Percentiles rank a stretch among this genome's conserved stretches.
Evolutionary conservation across 208 protist genomes (phyloP).

Genomic region (Angomonas deanei): DNA sequence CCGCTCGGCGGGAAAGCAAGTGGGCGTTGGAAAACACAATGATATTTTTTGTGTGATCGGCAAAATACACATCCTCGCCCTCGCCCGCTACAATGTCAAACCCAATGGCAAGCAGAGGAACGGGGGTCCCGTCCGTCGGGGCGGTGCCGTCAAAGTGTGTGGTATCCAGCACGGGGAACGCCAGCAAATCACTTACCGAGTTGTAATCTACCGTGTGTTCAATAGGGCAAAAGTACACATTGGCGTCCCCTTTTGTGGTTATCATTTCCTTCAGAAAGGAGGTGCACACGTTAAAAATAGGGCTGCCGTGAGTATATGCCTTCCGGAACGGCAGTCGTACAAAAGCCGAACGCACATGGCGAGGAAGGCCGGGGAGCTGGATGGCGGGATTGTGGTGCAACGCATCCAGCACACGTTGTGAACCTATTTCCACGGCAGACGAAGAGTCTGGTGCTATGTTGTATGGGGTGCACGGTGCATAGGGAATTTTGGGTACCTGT

Average conservation of each 20-base stretch:
- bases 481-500: neutral
- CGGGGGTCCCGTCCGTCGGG: neutral
- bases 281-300: neutral
- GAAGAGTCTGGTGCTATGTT: neutral
- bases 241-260: neutral
- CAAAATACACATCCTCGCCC: neutral
- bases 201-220: slow-evolving; percentile 54
- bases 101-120: slow-evolving; percentile 28
- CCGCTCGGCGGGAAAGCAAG: slow-evolving; percentile 44
- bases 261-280: slow-evolving; percentile 1
- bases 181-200: slow-evolving; percentile 33
- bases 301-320: neutral
- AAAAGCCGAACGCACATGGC: slow-evolving; percentile 9
- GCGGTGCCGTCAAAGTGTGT: neutral
- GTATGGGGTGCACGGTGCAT: neutral
- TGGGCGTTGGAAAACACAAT: slow-evolving; percentile 60
- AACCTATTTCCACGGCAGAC: neutral
- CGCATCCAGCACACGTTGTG: neutral
- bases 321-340: slow-evolving; percentile 3
- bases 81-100: neutral
- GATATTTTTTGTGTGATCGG: slow-evolving; percentile 5
- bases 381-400: neutral
- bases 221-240: slow-evolving; percentile 44
- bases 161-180: slow-evolving; percentile 12
- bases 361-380: slow-evolving; percentile 8